Evolutionary conservation across 768 basidiomycete species (phyloP), one percentile per base, ranked within the genome.

Genomic region (Tephrocybe rancida): DNA sequence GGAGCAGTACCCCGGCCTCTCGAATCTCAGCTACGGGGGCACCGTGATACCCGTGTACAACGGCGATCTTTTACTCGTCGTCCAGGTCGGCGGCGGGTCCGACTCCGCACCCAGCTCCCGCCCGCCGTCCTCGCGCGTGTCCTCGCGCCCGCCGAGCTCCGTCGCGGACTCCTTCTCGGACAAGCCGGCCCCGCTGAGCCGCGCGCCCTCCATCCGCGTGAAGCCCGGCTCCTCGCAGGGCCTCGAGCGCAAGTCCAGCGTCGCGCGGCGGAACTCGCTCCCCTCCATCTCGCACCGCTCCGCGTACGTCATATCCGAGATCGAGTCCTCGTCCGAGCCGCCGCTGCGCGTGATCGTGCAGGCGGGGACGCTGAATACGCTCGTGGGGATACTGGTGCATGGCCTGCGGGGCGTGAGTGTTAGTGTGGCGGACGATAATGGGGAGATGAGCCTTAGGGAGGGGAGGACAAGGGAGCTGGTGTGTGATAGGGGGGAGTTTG

Each of bases 341-440:
- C 85, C 90, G 0, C 72, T 93, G 30, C 83, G 90, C 11, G 90
- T 91, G 0, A 69, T 89, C 11, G 87, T 94, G 5, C 82, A 88
- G 59, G 88, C 90, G 2, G 92, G 90, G 8, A 89, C 90, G 0
- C 71, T 93, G 14, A 87, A 87, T 55, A 76, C 81, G 24, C 74
- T 94, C 1, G 87, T 93, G 9, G 83, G 85, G 37, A 79, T 92
- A 9, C 78, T 94, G 14, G 84, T 90, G 0, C 86, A 89, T 62
- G 92, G 92, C 3, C 72, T 93, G 18, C 83, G 83, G 44, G 85
- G 85, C 27, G 83, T 93, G 3, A 86, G 87, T 0, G 89, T 92
- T 0, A 86, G 88, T 0, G 87, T 91, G 3, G 84, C 92, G 0
- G 91, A 94, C 58, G 91, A 93, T 63, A 92, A 91, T 60, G 92